Evolutionary conservation across 176 grass and related monocot genomes (phyloP), one percentile per base, ranked within the genome.

Genomic region (Carex scoparia): DNA sequence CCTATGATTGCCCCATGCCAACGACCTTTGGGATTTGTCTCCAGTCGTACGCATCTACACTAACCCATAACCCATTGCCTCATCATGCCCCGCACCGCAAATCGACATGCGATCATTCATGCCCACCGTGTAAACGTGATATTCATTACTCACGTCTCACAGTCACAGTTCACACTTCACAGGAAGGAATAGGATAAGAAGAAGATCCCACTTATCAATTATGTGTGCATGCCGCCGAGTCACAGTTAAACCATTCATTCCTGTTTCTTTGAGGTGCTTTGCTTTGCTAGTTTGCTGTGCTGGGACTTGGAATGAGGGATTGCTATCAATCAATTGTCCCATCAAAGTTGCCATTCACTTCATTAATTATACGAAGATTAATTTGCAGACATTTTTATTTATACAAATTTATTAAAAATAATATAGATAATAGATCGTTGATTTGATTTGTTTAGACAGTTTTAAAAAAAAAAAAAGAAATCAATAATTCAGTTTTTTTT

Each of bases 1-100:
- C 64, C 46, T 73, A 73, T 84, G 82, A 84, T 84, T 84, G 65
- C 82, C 59, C 32, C 65, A 65, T 70, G 63, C 15, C 16, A 84
- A 84, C 82, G 61, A 59, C 82, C 82, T 51, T 46, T 57, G 2
- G 14, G 13, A 16, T 58, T 53, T 59, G 82, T 84, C 65, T 63
- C 82, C 65, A 84, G 27, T 73, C 68, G 77, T 80, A 80, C 77
- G 3, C 46, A 80, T 84, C 60, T 32, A 69, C 81, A 54, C 30
- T 40, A 5, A 5, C 38, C 38, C 59, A 67, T 48, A 10, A 49
- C 48, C 48, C 31, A 23, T 16, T 49, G 30, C 64, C 58, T 61
- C 4, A 40, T 40, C 58, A 61, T 61, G 15, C 16, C 5, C 58
- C 18, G 23, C 53, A 48, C 15, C 48, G 54, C 48, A 73, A 16